These are phyloP conservation scores for Exophiala lecanii-corni DNA, from an alignment of 2,329 filamentous ascomycete species.

Conservation along the genomic window DNA sequence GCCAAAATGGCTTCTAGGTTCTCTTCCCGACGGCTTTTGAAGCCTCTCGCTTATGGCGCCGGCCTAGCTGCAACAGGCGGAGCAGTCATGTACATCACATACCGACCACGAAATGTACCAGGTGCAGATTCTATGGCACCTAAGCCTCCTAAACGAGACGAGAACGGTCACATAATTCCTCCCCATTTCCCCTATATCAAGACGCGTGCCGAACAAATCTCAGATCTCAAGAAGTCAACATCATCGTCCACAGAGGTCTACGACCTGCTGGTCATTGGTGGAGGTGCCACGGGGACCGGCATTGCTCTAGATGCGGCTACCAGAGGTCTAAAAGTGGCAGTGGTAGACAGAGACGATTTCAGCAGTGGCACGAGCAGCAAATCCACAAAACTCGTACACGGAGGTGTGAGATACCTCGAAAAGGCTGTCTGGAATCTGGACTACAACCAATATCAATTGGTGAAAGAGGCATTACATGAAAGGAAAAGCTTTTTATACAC, in stretches of 20 bases:
- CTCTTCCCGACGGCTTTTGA: conserved; percentile 45
- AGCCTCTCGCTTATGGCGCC: conserved; percentile 55
- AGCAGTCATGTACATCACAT: conserved; percentile 53
- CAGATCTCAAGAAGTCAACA: conserved; percentile 49
- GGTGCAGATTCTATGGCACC: conserved; percentile 44
- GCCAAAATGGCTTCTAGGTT: conserved; percentile 27
- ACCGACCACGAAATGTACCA: conserved; percentile 60
- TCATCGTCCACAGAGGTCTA: conserved; percentile 57
- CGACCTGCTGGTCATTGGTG: conserved; percentile 73
- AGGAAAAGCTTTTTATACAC: conserved; percentile 78
- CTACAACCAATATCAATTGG: conserved; percentile 71
- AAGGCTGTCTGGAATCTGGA: conserved; percentile 83
- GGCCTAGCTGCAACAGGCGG: conserved; percentile 51
- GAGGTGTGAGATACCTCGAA: conserved; percentile 77
- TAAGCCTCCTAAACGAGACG: conserved; percentile 49
- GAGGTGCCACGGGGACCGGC: conserved; percentile 74
- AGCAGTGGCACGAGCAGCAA: conserved; percentile 77
- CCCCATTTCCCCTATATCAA: conserved; percentile 51
- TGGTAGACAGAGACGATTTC: conserved; percentile 83
- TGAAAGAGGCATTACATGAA: conserved; percentile 75
- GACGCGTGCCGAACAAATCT: conserved; percentile 48
- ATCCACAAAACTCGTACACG: conserved; percentile 81
- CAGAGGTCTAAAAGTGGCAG: conserved; percentile 70
- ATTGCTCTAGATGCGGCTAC: conserved; percentile 78
- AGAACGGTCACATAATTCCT: conserved; percentile 53